Evolutionary conservation across 495 filamentous ascomycete genomes (phyloP), one percentile per base, ranked within the genome.

Genomic region (Aspergillus funiculosus): DNA sequence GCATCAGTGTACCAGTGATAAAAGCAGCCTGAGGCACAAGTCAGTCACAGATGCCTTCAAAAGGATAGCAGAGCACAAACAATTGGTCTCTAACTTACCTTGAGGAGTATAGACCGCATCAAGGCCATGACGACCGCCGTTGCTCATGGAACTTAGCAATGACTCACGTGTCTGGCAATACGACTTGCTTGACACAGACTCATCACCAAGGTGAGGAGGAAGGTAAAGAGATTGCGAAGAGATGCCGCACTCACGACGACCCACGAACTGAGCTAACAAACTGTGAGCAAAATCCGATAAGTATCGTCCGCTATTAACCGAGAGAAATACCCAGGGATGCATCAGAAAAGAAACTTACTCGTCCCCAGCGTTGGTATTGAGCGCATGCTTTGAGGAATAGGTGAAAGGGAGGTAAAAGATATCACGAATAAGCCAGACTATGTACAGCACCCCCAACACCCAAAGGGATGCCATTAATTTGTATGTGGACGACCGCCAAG

Each of bases 401-500:
- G 57, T 44, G 31, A 66, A 67, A 0, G 69, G 68, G 19, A 68
- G 51, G 52, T 62, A 71, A 48, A 72, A 71, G 34, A 73, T 57
- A 41, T 72, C 69, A 5, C 68, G 62, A 42, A 73, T 71, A 38
- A 73, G 49, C 68, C 68, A 73, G 45, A 73, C 60, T 46, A 73
- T 69, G 40, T 71, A 73, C 26, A 73, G 50, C 4, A 73, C 64
- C 5, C 67, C 67, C 21, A 73, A 38, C 24, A 73, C 65, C 66
- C 68, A 73, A 8, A 73, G 59, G 25, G 64, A 71, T 4, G 69
- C 68, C 61, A 73, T 68, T 26, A 73, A 53, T 46, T 72, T 73
- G 61, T 73, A 73, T 2, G 68, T 71, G 8, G 69, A 71, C 6
- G 69, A 73, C 36, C 69, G 68, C 69, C 69, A 73, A 53, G 69